Evolutionary conservation across 2,329 filamentous ascomycete genomes (phyloP), one percentile per base, ranked within the genome.

Genomic region (Arthrinium phaeospermum): DNA sequence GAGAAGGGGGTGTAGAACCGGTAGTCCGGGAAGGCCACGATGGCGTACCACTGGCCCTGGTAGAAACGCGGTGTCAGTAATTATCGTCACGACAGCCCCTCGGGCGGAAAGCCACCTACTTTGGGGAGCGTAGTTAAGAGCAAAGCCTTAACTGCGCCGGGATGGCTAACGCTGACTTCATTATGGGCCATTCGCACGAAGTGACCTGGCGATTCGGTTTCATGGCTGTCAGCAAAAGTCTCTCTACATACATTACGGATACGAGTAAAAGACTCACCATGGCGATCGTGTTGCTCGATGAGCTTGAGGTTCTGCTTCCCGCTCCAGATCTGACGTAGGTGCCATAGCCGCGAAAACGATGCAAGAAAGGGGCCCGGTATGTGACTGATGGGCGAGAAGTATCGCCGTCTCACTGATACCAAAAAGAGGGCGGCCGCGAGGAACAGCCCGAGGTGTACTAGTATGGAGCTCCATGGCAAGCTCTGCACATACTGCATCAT

Each of bases 101-200:
- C 27, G 5, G 30, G 12, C 41, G 7, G 19, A 19, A 44, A 51
- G 46, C 46, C 16, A 44, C 57, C 27, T 72, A 79, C 82, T 77
- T 85, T 79, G 8, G 75, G 73, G 4, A 82, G 73, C 7, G 78
- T 77, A 1, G 75, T 76, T 53, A 81, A 73, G 4, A 85, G 78
- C 7, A 86, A 75, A 53, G 78, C 75, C 24, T 78, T 79, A 30
- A 85, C 77, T 24, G 80, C 84, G 72, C 83, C 79, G 3, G 83
- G 81, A 73, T 86, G 81, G 70, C 79, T 80, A 45, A 86, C 79
- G 72, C 82, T 84, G 74, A 86, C 79, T 79, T 86, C 84, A 64
- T 85, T 83, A 30, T 81, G 78, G 13, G 79, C 79, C 44, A 86
- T 83, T 16, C 85, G 83, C 45, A 86, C 81, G 27, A 74, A 86